Evolutionary conservation across 345 rosid species (phyloP), one percentile per base, ranked within the genome.

Genomic region (Citrus medica): DNA sequence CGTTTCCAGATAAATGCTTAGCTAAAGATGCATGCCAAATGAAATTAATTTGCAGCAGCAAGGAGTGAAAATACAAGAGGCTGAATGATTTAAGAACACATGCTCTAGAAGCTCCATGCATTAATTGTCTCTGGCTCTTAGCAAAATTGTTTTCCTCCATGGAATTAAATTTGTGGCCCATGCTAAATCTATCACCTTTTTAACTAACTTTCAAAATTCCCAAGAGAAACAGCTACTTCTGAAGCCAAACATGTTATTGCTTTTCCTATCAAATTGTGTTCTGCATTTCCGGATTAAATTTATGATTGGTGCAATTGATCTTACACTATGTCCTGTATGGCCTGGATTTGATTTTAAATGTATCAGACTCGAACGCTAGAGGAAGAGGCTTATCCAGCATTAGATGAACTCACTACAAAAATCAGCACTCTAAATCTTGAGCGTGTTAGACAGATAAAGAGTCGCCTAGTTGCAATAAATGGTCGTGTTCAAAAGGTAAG

Each of bases 311-410:
- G 1, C 53, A 55, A n/a, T n/a, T 74, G 40, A 3, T 42, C 17
- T 32, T 68, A n/a, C 22, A n/a, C 28, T 1, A 60, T 30, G 9
- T 78, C 28, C 24, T 19, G 1, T 38, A 8, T 32, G 1, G 40
- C 33, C 5, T 46, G 48, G 60, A 10, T 58, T 24, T 51, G 21
- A n/a, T 35, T n/a, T 63, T 27, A 24, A 75, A 3, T 66, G 64
- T 79, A 9, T 66, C 74, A 92, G 94, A 89, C 93, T 7, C 42
- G 55, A 48, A 89, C 91, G 67, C 78, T 92, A 82, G 95, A 88
- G 89, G 86, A 84, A 69, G 97, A 91, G 83, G 95, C 97, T 60
- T 86, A 92, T 81, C 97, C 97, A 48, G 95, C 93, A n/a, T 72
- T 92, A 77, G 97, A 92, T 82, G 91, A 90, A 38, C 90, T 92